Percentiles rank a stretch among this genome's conserved stretches.
Conservation (phyloP, 257 asterid species). For the Gentiana straminea region DNA sequence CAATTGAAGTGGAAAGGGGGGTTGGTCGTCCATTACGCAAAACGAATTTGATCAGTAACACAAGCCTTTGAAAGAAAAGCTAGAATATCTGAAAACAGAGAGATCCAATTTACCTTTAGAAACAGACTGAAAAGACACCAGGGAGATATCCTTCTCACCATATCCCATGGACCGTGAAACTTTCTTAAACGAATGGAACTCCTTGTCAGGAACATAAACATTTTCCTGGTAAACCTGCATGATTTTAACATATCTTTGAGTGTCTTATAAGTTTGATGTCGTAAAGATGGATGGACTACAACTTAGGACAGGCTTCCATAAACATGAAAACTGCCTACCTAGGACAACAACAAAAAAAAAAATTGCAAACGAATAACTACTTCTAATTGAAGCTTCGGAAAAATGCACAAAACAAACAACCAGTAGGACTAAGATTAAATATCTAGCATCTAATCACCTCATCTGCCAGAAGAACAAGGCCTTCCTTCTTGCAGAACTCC, state of each 20-base stretch:
- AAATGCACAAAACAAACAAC: not conserved
- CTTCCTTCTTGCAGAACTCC: conserved; percentile 92
- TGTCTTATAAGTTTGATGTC: no score
- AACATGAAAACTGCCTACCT: not conserved
- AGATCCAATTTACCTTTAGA: conserved; percentile 57
- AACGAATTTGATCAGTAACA: no score
- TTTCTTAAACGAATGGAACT: conserved; percentile 90
- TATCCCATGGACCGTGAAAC: conserved; percentile 72
- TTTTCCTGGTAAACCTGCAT: conserved; percentile 92
- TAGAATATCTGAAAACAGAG: not conserved
- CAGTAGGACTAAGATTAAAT: not conserved
- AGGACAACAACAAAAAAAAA: not conserved
- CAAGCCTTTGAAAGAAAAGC: not conserved
- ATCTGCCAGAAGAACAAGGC: conserved; percentile 96
- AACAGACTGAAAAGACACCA: conserved; percentile 90
- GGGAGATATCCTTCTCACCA: conserved; percentile 67
- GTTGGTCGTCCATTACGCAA: no score
- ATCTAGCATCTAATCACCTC: conserved; percentile 41
- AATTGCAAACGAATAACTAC: not conserved
- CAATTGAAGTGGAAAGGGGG: not conserved
- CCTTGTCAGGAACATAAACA: conserved; percentile 84
- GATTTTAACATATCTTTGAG: conserved; percentile 1
- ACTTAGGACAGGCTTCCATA: no score
- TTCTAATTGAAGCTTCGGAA: not conserved
- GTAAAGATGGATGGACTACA: no score